These are phyloP conservation scores for Agrostemma githago DNA, from an alignment of 148 eudicot genomes.

Conservation along the genomic window DNA sequence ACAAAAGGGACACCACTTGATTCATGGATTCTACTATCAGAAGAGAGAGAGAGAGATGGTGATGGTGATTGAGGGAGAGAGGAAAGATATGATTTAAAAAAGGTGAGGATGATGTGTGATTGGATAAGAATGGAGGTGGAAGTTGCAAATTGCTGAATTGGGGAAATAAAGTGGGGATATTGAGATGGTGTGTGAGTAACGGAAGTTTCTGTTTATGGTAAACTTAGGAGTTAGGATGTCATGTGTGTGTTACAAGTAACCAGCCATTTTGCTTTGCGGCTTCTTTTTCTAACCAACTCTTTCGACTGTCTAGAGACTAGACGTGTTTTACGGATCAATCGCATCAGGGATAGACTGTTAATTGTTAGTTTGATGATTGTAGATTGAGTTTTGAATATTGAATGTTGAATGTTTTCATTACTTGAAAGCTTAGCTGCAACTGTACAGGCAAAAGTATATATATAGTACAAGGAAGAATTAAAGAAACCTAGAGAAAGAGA, in stretches of 20 bases:
- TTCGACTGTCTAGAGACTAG: no score
- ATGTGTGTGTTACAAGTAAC: not conserved
- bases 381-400: no score
- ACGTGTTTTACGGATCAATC: no score
- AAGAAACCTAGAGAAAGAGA: no score
- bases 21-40: not conserved
- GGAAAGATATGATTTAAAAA: not conserved
- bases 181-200: not conserved
- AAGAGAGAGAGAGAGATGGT: not conserved
- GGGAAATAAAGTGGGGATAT: not conserved
- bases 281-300: not conserved
- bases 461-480: no score
- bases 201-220: constrained; percentile 5
- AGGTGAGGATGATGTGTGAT: constrained; percentile 10
- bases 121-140: constrained; percentile 33
- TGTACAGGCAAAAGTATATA: no score
- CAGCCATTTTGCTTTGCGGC: not conserved
- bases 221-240: not conserved
- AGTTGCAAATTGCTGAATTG: not conserved
- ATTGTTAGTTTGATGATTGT: no score
- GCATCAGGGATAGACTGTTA: no score
- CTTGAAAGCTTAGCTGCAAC: no score
- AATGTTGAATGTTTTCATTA: no score
- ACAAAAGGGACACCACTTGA: not conserved
- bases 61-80: not conserved